These are phyloP conservation scores for Gypsophila paniculata DNA, from an alignment of 179 eudicot species.

Conservation along the genomic window DNA sequence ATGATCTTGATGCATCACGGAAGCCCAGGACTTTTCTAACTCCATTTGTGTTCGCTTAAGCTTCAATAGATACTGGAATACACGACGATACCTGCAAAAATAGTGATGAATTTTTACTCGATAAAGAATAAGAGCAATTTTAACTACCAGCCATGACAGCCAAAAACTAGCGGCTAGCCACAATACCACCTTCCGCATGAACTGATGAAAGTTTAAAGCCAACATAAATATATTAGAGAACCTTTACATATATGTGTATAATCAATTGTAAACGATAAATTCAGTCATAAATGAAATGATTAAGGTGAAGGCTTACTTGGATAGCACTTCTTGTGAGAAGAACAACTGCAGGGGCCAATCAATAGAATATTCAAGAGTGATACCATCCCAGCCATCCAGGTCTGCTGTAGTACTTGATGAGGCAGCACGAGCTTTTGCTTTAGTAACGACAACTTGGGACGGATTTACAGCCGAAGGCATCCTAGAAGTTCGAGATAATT, in stretches of 20 bases:
- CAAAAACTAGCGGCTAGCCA: background rate
- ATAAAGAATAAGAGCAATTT: background rate
- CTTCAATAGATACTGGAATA: conserved; percentile 86
- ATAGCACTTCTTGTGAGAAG: conserved; percentile 88
- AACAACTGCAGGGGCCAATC: conserved; percentile 96
- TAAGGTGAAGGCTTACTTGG: conserved; percentile 53
- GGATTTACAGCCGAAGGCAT: conserved; percentile 65
- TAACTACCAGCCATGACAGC: background rate
- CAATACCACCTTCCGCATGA: background rate
- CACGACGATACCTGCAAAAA: conserved; percentile 66
- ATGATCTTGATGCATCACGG: conserved; percentile 96
- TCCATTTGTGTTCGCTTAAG: conserved; percentile 99
- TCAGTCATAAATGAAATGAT: background rate
- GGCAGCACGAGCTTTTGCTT: conserved; percentile 46
- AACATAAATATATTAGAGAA: background rate
- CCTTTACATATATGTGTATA: conserved; percentile 5
- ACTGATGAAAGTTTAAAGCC: background rate
- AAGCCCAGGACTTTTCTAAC: conserved; percentile 97
- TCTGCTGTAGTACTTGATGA: conserved; percentile 48
- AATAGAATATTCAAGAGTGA: conserved; percentile 85
- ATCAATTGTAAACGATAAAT: background rate
- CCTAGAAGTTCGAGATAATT: conserved; percentile 37
- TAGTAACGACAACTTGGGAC: conserved; percentile 56
- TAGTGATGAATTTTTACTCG: background rate
- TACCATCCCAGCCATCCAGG: conserved; percentile 96